phyloP scores from a whole-genome alignment of 495 filamentous ascomycete species.

The Aspergillus leporis region DNA sequence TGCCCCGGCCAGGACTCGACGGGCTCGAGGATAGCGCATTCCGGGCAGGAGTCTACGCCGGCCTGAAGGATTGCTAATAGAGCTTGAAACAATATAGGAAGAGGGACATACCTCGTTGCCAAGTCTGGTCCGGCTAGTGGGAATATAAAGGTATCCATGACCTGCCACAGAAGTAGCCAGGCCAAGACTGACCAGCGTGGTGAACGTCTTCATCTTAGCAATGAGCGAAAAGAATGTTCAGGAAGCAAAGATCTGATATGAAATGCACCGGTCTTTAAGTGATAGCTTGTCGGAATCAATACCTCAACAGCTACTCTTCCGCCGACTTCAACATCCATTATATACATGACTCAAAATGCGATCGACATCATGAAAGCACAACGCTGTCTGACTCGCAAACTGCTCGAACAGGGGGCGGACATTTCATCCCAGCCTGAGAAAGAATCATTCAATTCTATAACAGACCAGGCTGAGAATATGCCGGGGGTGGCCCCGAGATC shows the following conservation, averaged over 20 bases:
- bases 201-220: slow-evolving; percentile 7
- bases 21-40: slow-evolving; percentile 58
- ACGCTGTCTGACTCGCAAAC: not conserved
- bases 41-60: slow-evolving; percentile 53
- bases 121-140: slow-evolving; percentile 47
- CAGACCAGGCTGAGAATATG: not conserved
- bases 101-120: slow-evolving; percentile 41
- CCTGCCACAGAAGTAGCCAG: slow-evolving; percentile 6
- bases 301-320: not conserved
- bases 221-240: not conserved
- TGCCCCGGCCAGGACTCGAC: slow-evolving; percentile 54
- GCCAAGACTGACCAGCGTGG: not conserved
- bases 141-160: slow-evolving; percentile 51
- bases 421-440: not conserved
- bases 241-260: not conserved
- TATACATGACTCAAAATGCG: slow-evolving; percentile 1
- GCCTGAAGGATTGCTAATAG: slow-evolving; percentile 31
- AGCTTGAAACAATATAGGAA: not conserved
- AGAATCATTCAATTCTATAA: not conserved
- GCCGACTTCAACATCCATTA: not conserved
- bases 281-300: not conserved
- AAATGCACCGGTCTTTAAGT: not conserved
- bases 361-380: not conserved
- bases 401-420: slow-evolving; percentile 8
- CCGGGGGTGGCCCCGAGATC: not conserved